Evolutionary conservation across 805 yeast genomes (phyloP).

Genomic region (Wickerhamomyces pijperi): DNA sequence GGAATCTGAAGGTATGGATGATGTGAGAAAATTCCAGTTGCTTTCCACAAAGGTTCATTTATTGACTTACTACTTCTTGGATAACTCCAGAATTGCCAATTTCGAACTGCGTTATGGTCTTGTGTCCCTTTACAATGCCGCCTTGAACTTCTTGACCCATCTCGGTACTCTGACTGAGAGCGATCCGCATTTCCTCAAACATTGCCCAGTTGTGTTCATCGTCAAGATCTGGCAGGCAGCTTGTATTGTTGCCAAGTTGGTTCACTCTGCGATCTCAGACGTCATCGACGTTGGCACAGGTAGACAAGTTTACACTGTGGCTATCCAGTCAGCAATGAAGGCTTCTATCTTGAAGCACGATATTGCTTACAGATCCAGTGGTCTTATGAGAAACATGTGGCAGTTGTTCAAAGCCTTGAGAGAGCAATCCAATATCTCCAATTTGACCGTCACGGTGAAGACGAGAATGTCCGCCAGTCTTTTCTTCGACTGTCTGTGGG

Average conservation of each 20-base stretch:
- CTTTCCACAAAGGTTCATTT: conserved; percentile 73
- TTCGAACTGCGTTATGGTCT: conserved; percentile 65
- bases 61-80: conserved; percentile 72
- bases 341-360: conserved; percentile 88
- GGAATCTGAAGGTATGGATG: conserved; percentile 42
- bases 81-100: conserved; percentile 25
- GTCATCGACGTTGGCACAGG: conserved; percentile 66
- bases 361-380: conserved; percentile 84
- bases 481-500: conserved; percentile 82
- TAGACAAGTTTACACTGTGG: conserved; percentile 52
- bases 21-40: conserved; percentile 57
- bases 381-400: conserved; percentile 93
- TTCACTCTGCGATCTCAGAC: conserved; percentile 61
- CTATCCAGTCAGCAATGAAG: conserved; percentile 55
- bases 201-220: conserved; percentile 75
- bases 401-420: conserved; percentile 63
- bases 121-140: conserved; percentile 70
- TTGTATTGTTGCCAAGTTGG: conserved; percentile 67
- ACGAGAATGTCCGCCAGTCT: conserved; percentile 89
- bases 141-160: conserved; percentile 60
- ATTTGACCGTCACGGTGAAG: conserved; percentile 43
- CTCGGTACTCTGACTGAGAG: conserved; percentile 48
- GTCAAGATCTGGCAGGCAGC: conserved; percentile 88
- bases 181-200: conserved; percentile 55
- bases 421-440: conserved; percentile 29